Conservation (phyloP, 148 eudicot species). For the Silene latifolia region DNA sequence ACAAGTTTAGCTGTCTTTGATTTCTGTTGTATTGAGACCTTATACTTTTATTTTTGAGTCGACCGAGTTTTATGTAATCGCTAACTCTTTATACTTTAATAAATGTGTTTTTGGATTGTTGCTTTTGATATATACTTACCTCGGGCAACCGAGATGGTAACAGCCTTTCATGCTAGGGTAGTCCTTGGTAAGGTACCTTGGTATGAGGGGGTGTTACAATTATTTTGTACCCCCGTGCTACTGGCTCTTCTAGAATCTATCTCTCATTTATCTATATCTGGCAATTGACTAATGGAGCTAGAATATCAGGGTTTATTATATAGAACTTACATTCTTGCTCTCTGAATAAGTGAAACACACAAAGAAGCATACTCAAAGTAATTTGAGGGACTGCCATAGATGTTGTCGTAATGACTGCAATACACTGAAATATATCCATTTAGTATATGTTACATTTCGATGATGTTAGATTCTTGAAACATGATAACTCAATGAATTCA, state of each 20-base stretch:
- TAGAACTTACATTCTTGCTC: background rate
- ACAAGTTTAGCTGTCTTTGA: too few relatives aligned
- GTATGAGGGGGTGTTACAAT: too few relatives aligned
- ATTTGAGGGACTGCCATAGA: background rate
- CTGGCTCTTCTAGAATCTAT: background rate
- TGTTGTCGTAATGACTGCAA: background rate
- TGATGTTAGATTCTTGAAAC: background rate
- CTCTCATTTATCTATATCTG: background rate
- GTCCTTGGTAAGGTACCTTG: too few relatives aligned
- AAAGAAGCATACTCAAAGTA: background rate
- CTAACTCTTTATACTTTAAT: too few relatives aligned
- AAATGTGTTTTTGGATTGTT: too few relatives aligned
- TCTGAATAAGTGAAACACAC: background rate
- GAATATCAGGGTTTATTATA: background rate
- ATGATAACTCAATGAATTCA: background rate
- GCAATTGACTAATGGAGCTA: background rate
- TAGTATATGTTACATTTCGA: background rate
- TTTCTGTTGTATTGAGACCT: too few relatives aligned
- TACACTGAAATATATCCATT: background rate
- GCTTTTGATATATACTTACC: too few relatives aligned
- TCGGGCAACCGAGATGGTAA: too few relatives aligned
- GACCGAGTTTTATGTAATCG: too few relatives aligned
- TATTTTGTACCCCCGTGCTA: background rate
- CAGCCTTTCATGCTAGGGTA: too few relatives aligned
- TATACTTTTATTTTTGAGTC: too few relatives aligned